phyloP scores from a whole-genome alignment of 2,329 filamentous ascomycete genomes.

The Fusarium pininemorale region DNA sequence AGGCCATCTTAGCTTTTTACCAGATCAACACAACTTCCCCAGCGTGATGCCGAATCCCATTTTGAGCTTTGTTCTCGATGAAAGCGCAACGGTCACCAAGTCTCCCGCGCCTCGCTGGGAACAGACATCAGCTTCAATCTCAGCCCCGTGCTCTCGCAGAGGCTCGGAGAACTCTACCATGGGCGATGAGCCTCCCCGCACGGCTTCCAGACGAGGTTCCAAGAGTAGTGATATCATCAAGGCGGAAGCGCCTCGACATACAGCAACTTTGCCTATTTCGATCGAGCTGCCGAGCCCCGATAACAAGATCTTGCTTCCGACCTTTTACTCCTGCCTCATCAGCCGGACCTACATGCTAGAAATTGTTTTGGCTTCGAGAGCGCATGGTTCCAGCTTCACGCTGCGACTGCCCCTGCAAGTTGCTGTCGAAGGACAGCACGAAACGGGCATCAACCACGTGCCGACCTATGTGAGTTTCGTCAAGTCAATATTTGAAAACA shows the following conservation, averaged over 20 bases:
- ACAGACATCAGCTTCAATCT: background rate
- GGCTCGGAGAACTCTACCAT: background rate
- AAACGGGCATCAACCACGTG: background rate
- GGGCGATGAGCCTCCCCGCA: background rate
- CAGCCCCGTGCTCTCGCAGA: background rate
- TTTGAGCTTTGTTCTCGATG: conserved; percentile 23
- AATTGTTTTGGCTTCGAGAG: background rate
- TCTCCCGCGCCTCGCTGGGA: background rate
- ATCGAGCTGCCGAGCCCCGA: conserved; percentile 14
- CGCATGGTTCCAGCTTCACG: conserved; percentile 1
- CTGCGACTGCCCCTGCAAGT: conserved; percentile 26
- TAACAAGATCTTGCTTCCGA: conserved; percentile 26
- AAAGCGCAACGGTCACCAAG: background rate
- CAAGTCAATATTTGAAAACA: rapidly evolving
- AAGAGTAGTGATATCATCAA: conserved; percentile 3
- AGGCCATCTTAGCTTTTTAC: conserved; percentile 18
- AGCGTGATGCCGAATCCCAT: conserved; percentile 7
- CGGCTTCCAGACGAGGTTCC: background rate
- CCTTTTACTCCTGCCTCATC: conserved; percentile 30
- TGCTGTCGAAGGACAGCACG: background rate
- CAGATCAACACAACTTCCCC: conserved; percentile 27
- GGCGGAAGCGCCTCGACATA: background rate
- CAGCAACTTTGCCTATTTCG: background rate
- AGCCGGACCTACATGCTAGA: conserved; percentile 21
- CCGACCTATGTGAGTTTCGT: conserved; percentile 22